A percentile compares a stretch with the other conserved stretches of the same genome.
These are phyloP conservation scores for Geotrichum carabidarum DNA, from an alignment of 1,139 yeast species.

Conservation along the genomic window DNA sequence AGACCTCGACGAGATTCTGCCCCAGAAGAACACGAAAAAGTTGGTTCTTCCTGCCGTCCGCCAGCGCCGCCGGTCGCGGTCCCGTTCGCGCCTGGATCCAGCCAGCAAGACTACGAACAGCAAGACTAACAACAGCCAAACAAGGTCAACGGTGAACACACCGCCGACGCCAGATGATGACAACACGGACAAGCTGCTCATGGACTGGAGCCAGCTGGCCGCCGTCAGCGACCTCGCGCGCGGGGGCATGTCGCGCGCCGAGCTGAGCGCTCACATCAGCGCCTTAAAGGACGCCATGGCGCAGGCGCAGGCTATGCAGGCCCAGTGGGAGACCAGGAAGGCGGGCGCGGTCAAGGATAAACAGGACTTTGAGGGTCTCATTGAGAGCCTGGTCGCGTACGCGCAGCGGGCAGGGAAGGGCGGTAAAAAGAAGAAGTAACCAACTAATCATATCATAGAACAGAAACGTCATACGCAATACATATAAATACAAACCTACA, in stretches of 20 bases:
- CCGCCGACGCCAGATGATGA: not conserved
- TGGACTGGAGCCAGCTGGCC: constrained; percentile 35
- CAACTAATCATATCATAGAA: not conserved
- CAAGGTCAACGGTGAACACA: not conserved
- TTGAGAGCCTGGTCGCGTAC: constrained; percentile 65
- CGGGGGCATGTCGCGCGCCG: constrained; percentile 35
- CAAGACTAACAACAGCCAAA: not conserved
- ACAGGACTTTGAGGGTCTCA: constrained; percentile 63
- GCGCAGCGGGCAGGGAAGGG: constrained; percentile 44
- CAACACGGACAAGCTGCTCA: constrained; percentile 27
- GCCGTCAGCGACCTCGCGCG: constrained; percentile 35
- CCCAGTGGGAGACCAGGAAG: constrained; percentile 49
- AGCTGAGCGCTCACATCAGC: constrained; percentile 30
- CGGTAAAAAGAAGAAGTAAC: constrained; percentile 6
- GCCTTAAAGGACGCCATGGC: constrained; percentile 30
- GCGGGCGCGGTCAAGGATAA: constrained; percentile 48
- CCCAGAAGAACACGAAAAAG: constrained; percentile 33
- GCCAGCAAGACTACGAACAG: not conserved
- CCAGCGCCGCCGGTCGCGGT: not conserved
- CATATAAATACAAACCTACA: constrained; percentile 4
- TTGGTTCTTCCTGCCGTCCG: constrained; percentile 29
- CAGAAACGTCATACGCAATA: not conserved
- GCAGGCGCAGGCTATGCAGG: constrained; percentile 40
- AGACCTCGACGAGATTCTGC: constrained; percentile 49
- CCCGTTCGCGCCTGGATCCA: not conserved